A percentile compares a stretch with the other conserved stretches of the same genome.
Evolutionary conservation across 2,329 filamentous ascomycete genomes (phyloP).

Genomic region (Botrytis elliptica): DNA sequence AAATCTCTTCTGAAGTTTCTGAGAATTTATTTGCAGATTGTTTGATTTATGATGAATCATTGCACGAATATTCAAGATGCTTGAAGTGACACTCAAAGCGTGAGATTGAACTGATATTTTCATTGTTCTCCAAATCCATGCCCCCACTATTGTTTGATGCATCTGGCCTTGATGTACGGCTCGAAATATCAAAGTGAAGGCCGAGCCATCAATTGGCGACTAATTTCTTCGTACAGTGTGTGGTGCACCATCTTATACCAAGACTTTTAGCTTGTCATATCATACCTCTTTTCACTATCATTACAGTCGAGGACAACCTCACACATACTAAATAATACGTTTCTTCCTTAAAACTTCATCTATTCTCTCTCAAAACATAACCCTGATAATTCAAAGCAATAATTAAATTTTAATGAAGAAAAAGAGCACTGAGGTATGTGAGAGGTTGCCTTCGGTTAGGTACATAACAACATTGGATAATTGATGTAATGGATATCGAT

Average conservation of each 20-base stretch:
- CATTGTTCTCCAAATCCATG: not conserved
- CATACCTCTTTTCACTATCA: not conserved
- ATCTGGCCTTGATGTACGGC: not conserved
- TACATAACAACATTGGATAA: not conserved
- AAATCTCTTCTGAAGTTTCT: not conserved
- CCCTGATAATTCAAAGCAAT: rapidly evolving
- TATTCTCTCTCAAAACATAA: rapidly evolving
- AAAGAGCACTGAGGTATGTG: not conserved
- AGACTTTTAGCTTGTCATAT: not conserved
- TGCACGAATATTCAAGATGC: not conserved
- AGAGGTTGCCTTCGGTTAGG: not conserved
- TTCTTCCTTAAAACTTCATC: not conserved
- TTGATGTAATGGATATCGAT: not conserved
- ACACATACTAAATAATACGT: not conserved
- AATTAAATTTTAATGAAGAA: not conserved
- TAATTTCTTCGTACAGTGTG: not conserved
- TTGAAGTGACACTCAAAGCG: not conserved
- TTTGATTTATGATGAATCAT: not conserved
- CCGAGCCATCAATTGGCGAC: not conserved
- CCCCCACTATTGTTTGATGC: not conserved
- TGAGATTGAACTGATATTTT: not conserved
- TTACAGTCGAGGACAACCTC: not conserved
- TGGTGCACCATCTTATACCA: not conserved
- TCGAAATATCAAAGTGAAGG: not conserved
- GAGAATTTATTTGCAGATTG: not conserved